These are phyloP conservation scores for Tylopilus felleus DNA, from an alignment of 768 basidiomycete species.

Conservation along the genomic window DNA sequence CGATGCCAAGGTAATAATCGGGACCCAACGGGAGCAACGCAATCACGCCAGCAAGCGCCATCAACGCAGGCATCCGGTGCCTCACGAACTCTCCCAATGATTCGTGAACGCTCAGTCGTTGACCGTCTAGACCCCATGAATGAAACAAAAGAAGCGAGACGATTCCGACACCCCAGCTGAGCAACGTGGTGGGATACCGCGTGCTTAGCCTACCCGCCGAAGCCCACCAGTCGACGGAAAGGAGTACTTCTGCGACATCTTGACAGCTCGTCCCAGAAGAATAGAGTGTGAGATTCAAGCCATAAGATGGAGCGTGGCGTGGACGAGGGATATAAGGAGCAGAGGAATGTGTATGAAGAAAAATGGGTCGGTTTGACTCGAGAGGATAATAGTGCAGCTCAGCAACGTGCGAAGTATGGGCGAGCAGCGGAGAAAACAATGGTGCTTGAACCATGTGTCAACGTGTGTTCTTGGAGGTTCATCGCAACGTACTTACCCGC, in stretches of 20 bases:
- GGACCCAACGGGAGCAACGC: conserved; percentile 57
- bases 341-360: conserved; percentile 64
- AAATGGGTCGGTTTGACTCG: conserved; percentile 19
- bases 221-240: conserved; percentile 68
- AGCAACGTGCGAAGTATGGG: conserved; percentile 52
- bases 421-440: conserved; percentile 61
- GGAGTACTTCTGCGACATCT: conserved; percentile 34
- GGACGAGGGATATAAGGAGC: conserved; percentile 57
- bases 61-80: conserved; percentile 38
- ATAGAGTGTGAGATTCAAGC: conserved; percentile 57
- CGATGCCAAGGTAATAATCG: conserved; percentile 57
- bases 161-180: conserved; percentile 75
- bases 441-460: conserved; percentile 39
- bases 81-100: conserved; percentile 47
- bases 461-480: background rate
- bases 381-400: conserved; percentile 73
- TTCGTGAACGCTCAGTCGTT: conserved; percentile 43
- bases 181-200: conserved; percentile 70
- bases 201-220: conserved; percentile 69
- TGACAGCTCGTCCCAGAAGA: conserved; percentile 52
- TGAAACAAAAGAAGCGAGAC: conserved; percentile 54
- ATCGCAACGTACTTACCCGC: conserved; percentile 19
- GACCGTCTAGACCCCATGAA: conserved; percentile 40
- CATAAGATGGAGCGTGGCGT: conserved; percentile 21
- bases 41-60: conserved; percentile 41